Base-by-base conservation (phyloP, 2,329 filamentous ascomycete species). In the Aspergillus floridensis region DNA sequence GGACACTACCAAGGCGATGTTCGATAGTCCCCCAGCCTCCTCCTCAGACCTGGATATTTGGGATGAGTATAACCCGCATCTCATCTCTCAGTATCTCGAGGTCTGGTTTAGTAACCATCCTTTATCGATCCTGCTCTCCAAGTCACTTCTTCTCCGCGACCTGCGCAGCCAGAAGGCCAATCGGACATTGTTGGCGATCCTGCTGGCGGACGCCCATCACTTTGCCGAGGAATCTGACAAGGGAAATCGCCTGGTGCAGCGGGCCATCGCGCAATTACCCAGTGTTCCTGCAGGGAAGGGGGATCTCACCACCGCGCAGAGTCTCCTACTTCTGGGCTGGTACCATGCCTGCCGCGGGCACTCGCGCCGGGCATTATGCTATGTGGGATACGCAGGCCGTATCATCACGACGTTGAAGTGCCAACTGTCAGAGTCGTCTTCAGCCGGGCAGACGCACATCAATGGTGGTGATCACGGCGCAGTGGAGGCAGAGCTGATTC, bases 101-200 rank as follows among this genome's bases (percentile, higher is more conserved):
- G 35, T 58, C 26, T 58, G 56, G 49, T 52, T 58, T 16, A 29
- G 48, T 22, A 58, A 29, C 22, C 56, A 58, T 41, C 56, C 56
- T 3, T 31, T 58, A n/a, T 58, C 56, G 6, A 41, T 50, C 6
- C 8, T 47, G 2, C n/a, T 58, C 12, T 58, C 56, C 41, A 58
- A 58, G 11, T 52, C 56, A 10, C 56, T 58, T 16, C 41, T 58
- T 6, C 49, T 58, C 35, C 49, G 56, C 26, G 49, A 52, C 19
- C 19, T 53, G 32, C 49, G 41, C 12, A 31, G 44, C 38, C 32
- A 53, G 14, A 47, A 14, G 12, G 49, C 38, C 32, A 50, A 58
- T 48, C 56, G 16, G 24, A 16, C 46, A 19, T 29, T 58, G 22
- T n/a, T 58, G 22, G 56, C 56, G 11, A 52, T 48, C 49, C 29